phyloP scores from a whole-genome alignment of 2,329 filamentous ascomycete genomes.

The Alternaria solani region DNA sequence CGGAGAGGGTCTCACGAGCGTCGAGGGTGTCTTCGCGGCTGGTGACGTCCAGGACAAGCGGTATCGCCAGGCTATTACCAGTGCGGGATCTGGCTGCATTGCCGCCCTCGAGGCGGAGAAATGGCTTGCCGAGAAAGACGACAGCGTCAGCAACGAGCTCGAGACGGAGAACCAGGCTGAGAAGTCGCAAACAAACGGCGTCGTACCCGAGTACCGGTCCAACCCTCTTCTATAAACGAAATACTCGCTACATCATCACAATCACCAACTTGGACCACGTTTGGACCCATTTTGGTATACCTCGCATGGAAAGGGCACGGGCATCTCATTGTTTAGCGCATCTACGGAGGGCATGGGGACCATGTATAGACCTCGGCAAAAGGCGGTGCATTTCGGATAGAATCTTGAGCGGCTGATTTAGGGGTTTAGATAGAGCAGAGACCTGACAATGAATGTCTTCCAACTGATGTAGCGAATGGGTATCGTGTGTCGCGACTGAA shows the following conservation, averaged over 20 bases:
- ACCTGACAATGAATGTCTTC: slow-evolving; percentile 12
- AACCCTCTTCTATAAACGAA: slow-evolving; percentile 66
- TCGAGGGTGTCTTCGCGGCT: slow-evolving; percentile 93
- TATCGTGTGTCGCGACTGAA: not conserved
- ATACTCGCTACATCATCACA: not conserved
- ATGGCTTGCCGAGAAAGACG: slow-evolving; percentile 80
- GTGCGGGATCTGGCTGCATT: slow-evolving; percentile 93
- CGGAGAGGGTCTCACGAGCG: slow-evolving; percentile 85
- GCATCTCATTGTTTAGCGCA: slow-evolving; percentile 22
- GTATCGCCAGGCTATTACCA: slow-evolving; percentile 97
- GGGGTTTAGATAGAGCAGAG: slow-evolving; percentile 20
- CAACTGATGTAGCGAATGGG: not conserved
- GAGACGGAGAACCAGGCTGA: slow-evolving; percentile 60
- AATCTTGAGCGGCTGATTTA: slow-evolving; percentile 23
- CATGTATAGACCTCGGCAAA: slow-evolving; percentile 24
- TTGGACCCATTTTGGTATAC: slow-evolving; percentile 14
- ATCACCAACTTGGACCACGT: slow-evolving; percentile 2
- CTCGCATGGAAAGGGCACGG: slow-evolving; percentile 21
- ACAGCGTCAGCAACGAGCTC: slow-evolving; percentile 57
- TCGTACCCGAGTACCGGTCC: slow-evolving; percentile 68
- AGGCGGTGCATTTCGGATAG: slow-evolving; percentile 29
- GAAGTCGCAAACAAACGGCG: slow-evolving; percentile 61
- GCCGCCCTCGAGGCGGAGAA: slow-evolving; percentile 96
- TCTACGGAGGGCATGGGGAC: slow-evolving; percentile 6
- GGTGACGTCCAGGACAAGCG: slow-evolving; percentile 99